Conservation (phyloP, 2,329 filamentous ascomycete species). For the Botryotinia narcissicola region DNA sequence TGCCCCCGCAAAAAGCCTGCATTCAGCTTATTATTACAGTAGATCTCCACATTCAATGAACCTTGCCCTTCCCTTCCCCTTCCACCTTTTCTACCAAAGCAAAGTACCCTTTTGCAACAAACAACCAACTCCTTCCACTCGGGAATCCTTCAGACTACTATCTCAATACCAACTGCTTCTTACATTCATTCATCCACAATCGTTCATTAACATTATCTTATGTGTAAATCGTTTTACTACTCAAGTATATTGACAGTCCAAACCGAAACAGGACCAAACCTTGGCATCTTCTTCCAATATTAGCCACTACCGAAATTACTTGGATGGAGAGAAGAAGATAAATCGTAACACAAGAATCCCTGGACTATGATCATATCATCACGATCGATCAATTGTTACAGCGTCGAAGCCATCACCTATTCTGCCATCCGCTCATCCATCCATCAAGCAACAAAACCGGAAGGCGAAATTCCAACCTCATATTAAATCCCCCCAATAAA, state of each 20-base stretch:
- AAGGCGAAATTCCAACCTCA: background rate
- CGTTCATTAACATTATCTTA: background rate
- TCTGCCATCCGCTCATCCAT: background rate
- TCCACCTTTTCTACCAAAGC: background rate
- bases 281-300: background rate
- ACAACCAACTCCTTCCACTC: background rate
- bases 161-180: background rate
- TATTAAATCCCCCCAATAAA: background rate
- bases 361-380: background rate
- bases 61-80: background rate
- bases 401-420: background rate
- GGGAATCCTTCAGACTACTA: background rate
- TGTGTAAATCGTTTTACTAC: background rate
- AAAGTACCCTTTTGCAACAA: background rate
- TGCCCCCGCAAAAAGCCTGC: background rate
- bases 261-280: background rate
- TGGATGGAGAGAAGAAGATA: background rate
- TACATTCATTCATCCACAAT: slow-evolving; percentile 2
- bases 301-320: slow-evolving; percentile 11
- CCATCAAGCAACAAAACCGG: background rate
- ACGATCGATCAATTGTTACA: background rate
- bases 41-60: slow-evolving; percentile 1
- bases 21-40: background rate
- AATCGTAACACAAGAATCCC: background rate
- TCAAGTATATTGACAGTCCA: background rate